Base-by-base conservation (phyloP, 108 stramenopile genomes). In the Pseudonitzschia pungens region DNA sequence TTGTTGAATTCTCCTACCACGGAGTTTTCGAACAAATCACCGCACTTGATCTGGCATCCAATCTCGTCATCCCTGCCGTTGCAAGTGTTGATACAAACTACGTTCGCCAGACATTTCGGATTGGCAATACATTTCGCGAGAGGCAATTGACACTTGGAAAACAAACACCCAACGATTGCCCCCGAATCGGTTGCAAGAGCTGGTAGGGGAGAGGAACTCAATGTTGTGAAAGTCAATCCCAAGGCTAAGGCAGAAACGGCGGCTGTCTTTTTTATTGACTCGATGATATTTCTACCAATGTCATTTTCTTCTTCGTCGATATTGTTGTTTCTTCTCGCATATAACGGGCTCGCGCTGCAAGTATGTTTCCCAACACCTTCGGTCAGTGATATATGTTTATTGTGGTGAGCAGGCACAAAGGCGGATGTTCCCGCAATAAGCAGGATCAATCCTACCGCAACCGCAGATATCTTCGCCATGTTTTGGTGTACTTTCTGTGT, bases 1-100 rank as follows among this genome's bases (percentile, higher is more conserved):
- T 94, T 93, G 82, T 98, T 98, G 82, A 98, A 98, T 76, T 97
- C 93, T 24, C 93, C 97, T 0, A 96, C 93, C n/a, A 93, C 92
- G 22, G 88, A 88, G 70, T 98, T 97, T 73, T 98, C 97, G 58
- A 96, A 97, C 18, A 92, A 59, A 86, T 98, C 93, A 32, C 97
- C 97, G 78, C 97, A 98, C 66, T 94, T 82, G 73, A 98, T 96
- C 78, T 98, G 96, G 69, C 97, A 98, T 59, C 81, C 95, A 16
- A 82, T 86, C 65, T 97, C 96, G 66, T 98, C 97, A 45, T 79
- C 73, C 28, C 79, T 78, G 29, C 88, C 89, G 65, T 92, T 95
- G 80, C 95, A 96, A 6, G 90, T 85, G 78, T 98, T 95, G 72
- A 98, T 92, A 73, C 97, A 98, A 65, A 93, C 84, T 28, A 98